phyloP scores from a whole-genome alignment of 257 asterid species.

The Avicennia marina region DNA sequence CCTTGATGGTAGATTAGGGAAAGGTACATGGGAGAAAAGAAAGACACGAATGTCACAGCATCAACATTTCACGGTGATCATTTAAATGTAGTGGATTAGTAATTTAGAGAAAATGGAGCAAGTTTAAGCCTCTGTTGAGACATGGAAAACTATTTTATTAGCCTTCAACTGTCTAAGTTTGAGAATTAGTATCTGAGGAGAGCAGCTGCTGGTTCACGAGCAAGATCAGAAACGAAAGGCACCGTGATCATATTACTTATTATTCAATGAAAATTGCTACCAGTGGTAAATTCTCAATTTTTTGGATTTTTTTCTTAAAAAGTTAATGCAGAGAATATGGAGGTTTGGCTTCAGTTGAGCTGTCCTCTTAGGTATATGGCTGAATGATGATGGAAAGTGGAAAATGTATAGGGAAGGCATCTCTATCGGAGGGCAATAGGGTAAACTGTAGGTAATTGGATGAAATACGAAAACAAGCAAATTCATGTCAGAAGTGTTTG shows the following conservation, averaged over 20 bases:
- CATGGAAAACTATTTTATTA: neutral
- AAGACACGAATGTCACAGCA: neutral
- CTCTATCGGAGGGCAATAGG: neutral
- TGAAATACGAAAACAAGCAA: neutral
- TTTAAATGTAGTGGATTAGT: neutral
- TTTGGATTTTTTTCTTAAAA: no score
- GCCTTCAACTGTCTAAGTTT: neutral
- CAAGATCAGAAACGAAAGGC: neutral
- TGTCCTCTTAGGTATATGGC: neutral
- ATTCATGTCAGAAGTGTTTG: neutral
- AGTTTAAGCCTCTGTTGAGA: neutral
- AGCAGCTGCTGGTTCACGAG: neutral
- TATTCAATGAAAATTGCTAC: no score
- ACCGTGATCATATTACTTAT: no score
- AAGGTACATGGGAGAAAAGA: neutral
- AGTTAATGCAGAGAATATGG: neutral
- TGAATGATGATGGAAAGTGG: neutral
- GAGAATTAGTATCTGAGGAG: neutral
- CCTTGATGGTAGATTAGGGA: constrained; percentile 2
- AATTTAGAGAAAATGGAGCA: neutral
- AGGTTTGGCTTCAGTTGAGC: neutral
- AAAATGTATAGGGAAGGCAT: neutral
- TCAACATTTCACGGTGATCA: neutral
- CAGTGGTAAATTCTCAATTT: neutral
- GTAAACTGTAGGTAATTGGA: neutral